Evolutionary conservation across 495 filamentous ascomycete species (phyloP).

Genomic region (Annulohypoxylon moriforme): DNA sequence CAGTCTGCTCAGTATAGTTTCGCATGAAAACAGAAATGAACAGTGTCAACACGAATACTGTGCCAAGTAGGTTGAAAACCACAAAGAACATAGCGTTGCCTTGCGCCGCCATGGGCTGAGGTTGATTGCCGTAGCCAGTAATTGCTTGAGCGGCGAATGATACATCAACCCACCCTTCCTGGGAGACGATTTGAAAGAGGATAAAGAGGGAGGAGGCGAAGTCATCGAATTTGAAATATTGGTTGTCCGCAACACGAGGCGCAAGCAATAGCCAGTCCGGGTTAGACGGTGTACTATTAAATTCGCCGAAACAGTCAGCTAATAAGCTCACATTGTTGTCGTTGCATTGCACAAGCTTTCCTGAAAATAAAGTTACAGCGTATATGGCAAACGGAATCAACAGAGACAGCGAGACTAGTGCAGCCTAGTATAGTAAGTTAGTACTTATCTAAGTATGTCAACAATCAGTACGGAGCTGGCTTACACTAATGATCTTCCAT

Average conservation of each 20-base stretch:
- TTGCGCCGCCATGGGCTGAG: slow-evolving; percentile 71
- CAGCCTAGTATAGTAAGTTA: slow-evolving; percentile 62
- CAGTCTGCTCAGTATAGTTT: slow-evolving; percentile 98
- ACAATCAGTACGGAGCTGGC: slow-evolving; percentile 24
- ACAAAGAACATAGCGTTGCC: slow-evolving; percentile 95
- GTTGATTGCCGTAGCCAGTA: slow-evolving; percentile 78
- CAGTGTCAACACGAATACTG: slow-evolving; percentile 96
- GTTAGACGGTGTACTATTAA: slow-evolving; percentile 73
- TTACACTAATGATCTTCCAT: slow-evolving; percentile 81
- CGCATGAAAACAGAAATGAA: slow-evolving; percentile 99
- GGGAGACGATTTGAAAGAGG: slow-evolving; percentile 98
- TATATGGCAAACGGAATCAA: slow-evolving; percentile 97
- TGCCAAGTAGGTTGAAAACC: slow-evolving; percentile 93
- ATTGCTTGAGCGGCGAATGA: slow-evolving; percentile 86
- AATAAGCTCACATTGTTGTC: slow-evolving; percentile 72
- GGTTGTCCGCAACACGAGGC: slow-evolving; percentile 81
- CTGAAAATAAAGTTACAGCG: slow-evolving; percentile 90
- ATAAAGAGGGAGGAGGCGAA: slow-evolving; percentile 93
- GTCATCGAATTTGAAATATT: slow-evolving; percentile 92
- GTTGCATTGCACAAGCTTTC: slow-evolving; percentile 83
- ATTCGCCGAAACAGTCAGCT: slow-evolving; percentile 85
- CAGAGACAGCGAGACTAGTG: slow-evolving; percentile 92
- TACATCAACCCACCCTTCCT: slow-evolving; percentile 96
- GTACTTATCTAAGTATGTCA: slow-evolving; percentile 11
- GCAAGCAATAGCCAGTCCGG: slow-evolving; percentile 82